These are phyloP conservation scores for Lotus japonicus DNA, from an alignment of 306 rosid species.

Conservation along the genomic window DNA sequence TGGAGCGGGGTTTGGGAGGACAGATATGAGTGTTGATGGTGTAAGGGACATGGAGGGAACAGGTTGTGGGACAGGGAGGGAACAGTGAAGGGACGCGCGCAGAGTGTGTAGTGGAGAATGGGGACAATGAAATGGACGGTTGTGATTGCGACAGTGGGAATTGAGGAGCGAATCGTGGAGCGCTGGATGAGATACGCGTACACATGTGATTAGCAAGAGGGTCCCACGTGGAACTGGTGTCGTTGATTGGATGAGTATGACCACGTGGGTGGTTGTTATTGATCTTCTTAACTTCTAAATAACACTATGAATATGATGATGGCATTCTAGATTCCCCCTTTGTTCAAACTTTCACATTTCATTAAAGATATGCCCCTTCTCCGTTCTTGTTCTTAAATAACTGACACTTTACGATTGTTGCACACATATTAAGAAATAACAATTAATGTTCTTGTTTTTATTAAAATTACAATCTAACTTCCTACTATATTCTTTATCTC, in stretches of 20 bases:
- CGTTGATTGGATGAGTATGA: slow-evolving; percentile 28
- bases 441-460: no score
- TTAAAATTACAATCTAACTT: no score
- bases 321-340: no score
- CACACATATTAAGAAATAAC: no score
- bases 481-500: no score
- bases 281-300: background rate
- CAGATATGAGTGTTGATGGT: slow-evolving; percentile 33
- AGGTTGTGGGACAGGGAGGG: slow-evolving; percentile 28
- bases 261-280: slow-evolving; percentile 33
- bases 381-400: no score
- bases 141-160: slow-evolving; percentile 17
- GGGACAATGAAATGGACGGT: slow-evolving; percentile 49
- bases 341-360: no score
- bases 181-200: slow-evolving; percentile 47
- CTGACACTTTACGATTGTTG: no score
- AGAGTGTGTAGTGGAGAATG: slow-evolving; percentile 20
- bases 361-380: no score
- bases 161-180: slow-evolving; percentile 6
- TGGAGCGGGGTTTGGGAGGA: background rate
- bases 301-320: no score
- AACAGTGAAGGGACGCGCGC: slow-evolving; percentile 40
- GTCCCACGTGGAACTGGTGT: slow-evolving; percentile 35
- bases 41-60: slow-evolving; percentile 29
- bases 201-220: slow-evolving; percentile 37